Evolutionary conservation across 2,329 filamentous ascomycete species (phyloP), one percentile per base, ranked within the genome.

Genomic region (Fusarium sp.): DNA sequence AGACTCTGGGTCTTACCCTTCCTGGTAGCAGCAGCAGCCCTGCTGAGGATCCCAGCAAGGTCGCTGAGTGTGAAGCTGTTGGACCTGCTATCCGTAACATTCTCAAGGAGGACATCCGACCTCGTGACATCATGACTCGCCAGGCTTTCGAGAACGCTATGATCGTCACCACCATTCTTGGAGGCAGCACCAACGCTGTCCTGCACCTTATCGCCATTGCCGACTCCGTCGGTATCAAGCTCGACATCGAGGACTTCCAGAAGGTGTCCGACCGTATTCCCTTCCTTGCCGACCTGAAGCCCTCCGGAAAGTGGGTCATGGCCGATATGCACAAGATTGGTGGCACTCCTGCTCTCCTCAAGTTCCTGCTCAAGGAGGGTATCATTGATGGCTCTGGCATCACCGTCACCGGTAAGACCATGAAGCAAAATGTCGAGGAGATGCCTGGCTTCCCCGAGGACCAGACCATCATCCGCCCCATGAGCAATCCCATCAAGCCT

Each of bases 1-100:
- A 97, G 82, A 93, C 92, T 43, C 93, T 97, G 86, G 94, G 94
- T 28, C 90, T 95, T 87, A 92, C 92, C 5, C 85, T 96, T n/a
- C 92, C 93, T 7, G 92, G 92, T 10, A 94, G 92, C 74, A 93
- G 91, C 63, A 93, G 91, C 75, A 92, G 89, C 79, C 92, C 92
- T 20, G 93, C 93, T 50, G 92, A 93, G 77, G 90, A 91, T 53
- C 83, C 88, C 58, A 86, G 85, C 75, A 96, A 96, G 83, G 81
- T 87, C 68, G 82, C 88, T 43, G 93, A 96, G 81, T 96, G 93
- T 80, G 83, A 90, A 68, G 85, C 82, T 40, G 88, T 93, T 28
- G 93, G 93, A 59, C 85, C 85, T 58, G 92, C 92, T 21, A 92
- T 96, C 79, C 91, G 89, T 80, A 90, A 88, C 76, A 84, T 94